These are phyloP conservation scores for Penicillium fuscoglaucum DNA, from an alignment of 2,329 filamentous ascomycete genomes.

Conservation along the genomic window DNA sequence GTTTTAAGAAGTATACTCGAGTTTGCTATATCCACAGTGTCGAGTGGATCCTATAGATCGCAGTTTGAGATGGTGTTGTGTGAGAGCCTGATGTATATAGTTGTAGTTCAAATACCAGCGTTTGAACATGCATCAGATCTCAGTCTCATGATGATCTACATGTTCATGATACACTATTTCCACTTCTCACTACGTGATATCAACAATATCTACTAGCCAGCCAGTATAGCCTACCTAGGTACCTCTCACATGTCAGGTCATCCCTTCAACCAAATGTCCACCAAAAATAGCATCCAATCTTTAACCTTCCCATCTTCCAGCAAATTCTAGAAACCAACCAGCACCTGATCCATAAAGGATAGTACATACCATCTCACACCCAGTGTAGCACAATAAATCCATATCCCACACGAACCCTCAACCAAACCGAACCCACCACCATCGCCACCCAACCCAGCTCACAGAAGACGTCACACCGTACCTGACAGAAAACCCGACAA, in stretches of 20 bases:
- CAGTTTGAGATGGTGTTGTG: neutral
- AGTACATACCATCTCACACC: neutral
- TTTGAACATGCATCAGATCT: neutral
- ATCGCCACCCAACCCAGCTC: neutral
- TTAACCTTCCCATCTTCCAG: neutral
- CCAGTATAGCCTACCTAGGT: neutral
- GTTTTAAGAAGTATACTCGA: neutral
- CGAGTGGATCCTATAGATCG: neutral
- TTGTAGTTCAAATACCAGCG: neutral
- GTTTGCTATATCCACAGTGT: neutral
- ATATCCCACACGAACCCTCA: neutral
- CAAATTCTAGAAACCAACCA: neutral
- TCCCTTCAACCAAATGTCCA: neutral
- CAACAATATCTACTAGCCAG: neutral
- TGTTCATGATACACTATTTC: neutral
- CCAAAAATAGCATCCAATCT: neutral
- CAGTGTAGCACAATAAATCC: neutral
- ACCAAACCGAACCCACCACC: neutral
- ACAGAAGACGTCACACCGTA: constrained; percentile 5
- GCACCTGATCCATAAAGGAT: neutral
- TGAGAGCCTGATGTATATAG: neutral
- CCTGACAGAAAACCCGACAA: constrained; percentile 32
- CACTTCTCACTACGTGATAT: neutral
- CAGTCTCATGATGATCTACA: neutral
- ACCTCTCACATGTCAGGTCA: neutral